These are phyloP conservation scores for Amaranthus hypochondriacus DNA, from an alignment of 148 eudicot genomes.

Conservation along the genomic window DNA sequence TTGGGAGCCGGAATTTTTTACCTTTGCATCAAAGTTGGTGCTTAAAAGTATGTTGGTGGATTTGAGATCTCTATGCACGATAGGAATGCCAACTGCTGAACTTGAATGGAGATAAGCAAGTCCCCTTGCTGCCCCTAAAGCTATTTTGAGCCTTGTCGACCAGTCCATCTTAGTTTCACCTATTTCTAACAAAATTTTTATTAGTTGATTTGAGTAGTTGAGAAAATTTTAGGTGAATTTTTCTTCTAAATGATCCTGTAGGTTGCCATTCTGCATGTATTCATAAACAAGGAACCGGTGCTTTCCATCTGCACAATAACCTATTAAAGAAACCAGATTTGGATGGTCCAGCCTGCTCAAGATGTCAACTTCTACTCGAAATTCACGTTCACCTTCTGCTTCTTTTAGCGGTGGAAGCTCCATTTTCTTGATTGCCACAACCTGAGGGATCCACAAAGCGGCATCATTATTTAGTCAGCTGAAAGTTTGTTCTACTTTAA, in stretches of 20 bases:
- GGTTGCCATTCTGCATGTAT: conserved; percentile 80
- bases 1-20: conserved; percentile 17
- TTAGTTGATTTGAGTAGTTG: conserved; percentile 10
- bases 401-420: conserved; percentile 64
- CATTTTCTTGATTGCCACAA: conserved; percentile 98
- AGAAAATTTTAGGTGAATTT: background rate
- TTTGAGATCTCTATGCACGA: conserved; percentile 93
- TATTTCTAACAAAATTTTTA: conserved; percentile 32
- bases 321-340: conserved; percentile 80
- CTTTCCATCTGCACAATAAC: conserved; percentile 92
- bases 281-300: conserved; percentile 87
- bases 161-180: conserved; percentile 82
- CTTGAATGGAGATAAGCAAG: conserved; percentile 94
- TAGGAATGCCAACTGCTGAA: conserved; percentile 86
- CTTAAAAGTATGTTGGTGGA: conserved; percentile 85
- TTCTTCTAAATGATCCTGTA: conserved; percentile 64
- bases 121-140: conserved; percentile 92
- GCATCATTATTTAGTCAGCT: conserved; percentile 11
- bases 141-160: conserved; percentile 85
- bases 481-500: background rate
- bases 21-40: conserved; percentile 83
- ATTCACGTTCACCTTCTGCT: conserved; percentile 93
- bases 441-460: conserved; percentile 33
- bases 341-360: conserved; percentile 91
- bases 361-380: conserved; percentile 90